phyloP scores from a whole-genome alignment of 2,329 filamentous ascomycete genomes.

The Colletotrichum sp. region DNA sequence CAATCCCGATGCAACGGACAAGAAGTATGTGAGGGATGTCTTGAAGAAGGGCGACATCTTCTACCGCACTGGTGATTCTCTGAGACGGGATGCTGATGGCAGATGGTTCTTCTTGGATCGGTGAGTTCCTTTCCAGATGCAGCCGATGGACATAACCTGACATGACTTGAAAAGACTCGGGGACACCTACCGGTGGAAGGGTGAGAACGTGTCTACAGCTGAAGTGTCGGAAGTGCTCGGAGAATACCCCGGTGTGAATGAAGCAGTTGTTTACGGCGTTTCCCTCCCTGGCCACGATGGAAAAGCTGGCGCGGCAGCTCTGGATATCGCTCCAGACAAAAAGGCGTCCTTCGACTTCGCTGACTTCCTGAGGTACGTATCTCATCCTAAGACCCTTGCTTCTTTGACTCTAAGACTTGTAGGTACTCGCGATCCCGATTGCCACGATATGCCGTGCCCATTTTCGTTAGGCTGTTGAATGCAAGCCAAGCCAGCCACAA shows the following conservation, averaged over 20 bases:
- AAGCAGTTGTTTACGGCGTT: constrained; percentile 76
- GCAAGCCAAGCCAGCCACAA: constrained; percentile 68
- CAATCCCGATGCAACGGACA: constrained; percentile 68
- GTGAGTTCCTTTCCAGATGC: not conserved
- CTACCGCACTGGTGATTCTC: constrained; percentile 71
- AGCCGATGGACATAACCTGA: not conserved
- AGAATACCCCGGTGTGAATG: constrained; percentile 60
- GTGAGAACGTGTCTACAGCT: constrained; percentile 69
- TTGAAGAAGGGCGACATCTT: constrained; percentile 71
- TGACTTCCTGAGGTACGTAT: constrained; percentile 57
- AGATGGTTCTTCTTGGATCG: constrained; percentile 72
- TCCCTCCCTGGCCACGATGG: constrained; percentile 70
- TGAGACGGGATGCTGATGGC: constrained; percentile 66
- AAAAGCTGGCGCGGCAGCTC: constrained; percentile 67
- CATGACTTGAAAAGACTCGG: constrained; percentile 52
- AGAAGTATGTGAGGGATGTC: constrained; percentile 69
- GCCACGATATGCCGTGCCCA: constrained; percentile 76
- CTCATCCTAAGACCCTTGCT: not conserved
- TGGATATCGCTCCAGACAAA: constrained; percentile 58
- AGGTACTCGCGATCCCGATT: constrained; percentile 62
- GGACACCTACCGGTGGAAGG: constrained; percentile 79
- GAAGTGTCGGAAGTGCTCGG: constrained; percentile 72
- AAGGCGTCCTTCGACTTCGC: constrained; percentile 61
- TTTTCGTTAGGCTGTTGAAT: constrained; percentile 69
- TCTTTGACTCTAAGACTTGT: not conserved